These are phyloP conservation scores for Pseudonitzschia pungens DNA, from an alignment of 108 stramenopile genomes.

Conservation along the genomic window DNA sequence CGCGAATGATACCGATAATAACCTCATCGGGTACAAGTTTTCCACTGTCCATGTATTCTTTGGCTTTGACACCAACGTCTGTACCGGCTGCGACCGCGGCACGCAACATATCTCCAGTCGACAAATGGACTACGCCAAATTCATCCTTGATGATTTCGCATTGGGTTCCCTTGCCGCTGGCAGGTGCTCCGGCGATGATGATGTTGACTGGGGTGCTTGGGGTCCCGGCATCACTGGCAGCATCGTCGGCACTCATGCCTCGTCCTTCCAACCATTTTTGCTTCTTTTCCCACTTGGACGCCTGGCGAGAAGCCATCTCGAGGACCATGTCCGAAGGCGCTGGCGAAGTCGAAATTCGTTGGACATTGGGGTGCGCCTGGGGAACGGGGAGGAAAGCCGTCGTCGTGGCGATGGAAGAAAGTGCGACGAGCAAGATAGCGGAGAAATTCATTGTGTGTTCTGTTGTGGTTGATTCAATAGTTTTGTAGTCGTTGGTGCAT, in stretches of 20 bases:
- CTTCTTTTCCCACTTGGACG: conserved; percentile 34
- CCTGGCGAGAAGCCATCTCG: conserved; percentile 25
- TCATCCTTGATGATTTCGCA: conserved; percentile 71
- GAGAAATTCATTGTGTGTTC: neutral
- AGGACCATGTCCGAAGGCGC: neutral
- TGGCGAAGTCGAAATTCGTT: neutral
- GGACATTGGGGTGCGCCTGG: neutral
- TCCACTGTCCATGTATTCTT: conserved; percentile 91
- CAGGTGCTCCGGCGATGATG: conserved; percentile 87
- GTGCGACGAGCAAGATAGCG: neutral
- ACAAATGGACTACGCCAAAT: conserved; percentile 81
- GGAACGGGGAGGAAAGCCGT: conserved; percentile 10
- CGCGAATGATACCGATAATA: conserved; percentile 90
- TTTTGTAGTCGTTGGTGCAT: no score
- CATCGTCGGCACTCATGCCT: conserved; percentile 17
- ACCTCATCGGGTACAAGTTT: conserved; percentile 95
- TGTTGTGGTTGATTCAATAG: neutral
- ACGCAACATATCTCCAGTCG: conserved; percentile 89
- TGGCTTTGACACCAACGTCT: conserved; percentile 68
- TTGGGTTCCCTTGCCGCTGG: conserved; percentile 89
- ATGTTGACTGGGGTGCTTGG: conserved; percentile 33
- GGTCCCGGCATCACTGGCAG: neutral
- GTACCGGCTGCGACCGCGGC: conserved; percentile 48
- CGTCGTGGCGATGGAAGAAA: conserved; percentile 3
- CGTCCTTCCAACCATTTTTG: conserved; percentile 29